Evolutionary conservation across 805 yeast genomes (phyloP).

Genomic region (Tetrapisispora taiwanensis): DNA sequence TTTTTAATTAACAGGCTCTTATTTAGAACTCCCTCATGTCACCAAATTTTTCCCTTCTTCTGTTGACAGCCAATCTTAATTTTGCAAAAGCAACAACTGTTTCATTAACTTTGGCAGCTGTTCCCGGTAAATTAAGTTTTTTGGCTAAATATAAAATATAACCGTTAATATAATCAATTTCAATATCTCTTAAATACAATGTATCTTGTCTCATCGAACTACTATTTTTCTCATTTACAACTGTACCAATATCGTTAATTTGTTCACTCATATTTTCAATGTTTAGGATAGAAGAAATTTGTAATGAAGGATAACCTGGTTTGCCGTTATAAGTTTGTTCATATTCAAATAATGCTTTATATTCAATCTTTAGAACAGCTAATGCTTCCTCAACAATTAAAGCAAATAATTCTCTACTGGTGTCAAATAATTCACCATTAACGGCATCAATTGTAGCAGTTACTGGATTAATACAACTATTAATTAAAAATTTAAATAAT

Average conservation of each 20-base stretch:
- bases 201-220: constrained; percentile 49
- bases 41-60: constrained; percentile 10
- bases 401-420: constrained; percentile 30
- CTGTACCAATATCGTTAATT: constrained; percentile 34
- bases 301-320: constrained; percentile 22
- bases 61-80: constrained; percentile 25
- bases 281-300: constrained; percentile 22
- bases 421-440: constrained; percentile 64
- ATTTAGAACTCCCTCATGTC: not conserved
- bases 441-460: constrained; percentile 68
- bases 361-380: constrained; percentile 23
- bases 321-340: constrained; percentile 13
- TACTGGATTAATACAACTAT: constrained; percentile 74
- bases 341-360: constrained; percentile 22
- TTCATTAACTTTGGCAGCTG: constrained; percentile 23
- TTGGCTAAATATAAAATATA: constrained; percentile 51
- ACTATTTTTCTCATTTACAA: constrained; percentile 44
- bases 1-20: no score
- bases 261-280: constrained; percentile 27
- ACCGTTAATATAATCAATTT: constrained; percentile 78
- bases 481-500: constrained; percentile 65
- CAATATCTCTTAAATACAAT: constrained; percentile 46
- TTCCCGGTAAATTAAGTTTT: constrained; percentile 29
- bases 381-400: constrained; percentile 30
- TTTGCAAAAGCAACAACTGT: constrained; percentile 29